Evolutionary conservation across 306 rosid genomes (phyloP), one percentile per base, ranked within the genome.

Genomic region (Crotalaria pallida): DNA sequence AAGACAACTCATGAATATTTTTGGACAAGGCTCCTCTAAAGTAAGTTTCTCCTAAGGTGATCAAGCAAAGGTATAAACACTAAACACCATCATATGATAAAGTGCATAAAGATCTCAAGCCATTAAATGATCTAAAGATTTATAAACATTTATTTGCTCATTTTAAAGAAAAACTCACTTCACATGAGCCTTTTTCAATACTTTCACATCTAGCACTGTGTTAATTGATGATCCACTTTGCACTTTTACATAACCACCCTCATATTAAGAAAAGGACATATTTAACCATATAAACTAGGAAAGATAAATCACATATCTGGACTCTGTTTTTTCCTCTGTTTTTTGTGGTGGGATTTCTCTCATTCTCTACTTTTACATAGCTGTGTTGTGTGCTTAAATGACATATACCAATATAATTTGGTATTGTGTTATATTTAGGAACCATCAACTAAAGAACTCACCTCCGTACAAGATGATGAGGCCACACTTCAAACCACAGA

Each of bases 381-480:
- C 27, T 65, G 29, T 74, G 24, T 50, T 7, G 2, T 22, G 27
- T 17, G 16, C 24, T 53, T 9, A 22, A 24, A 75, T 23, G 33
- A 75, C 27, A 29, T 33, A 66, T 45, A 44, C 41, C 18, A 24
- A 22, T 45, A 9, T 62, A 36, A 8, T 10, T 34, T 27, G 40
- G 55, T 77, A 33, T n/a, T 57, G 55, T 76, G 6, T 47, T 29
- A 44, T 67, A 64, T 48, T 43, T 64, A 92, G 96, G 88, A 81
- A 80, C 26, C 69, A 65, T 81, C 85, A 77, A 79, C 58, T 15
- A 77, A 80, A 74, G 88, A 82, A 72, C 27, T 80, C 67, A 78
- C 60, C 61, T 58, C 81, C 10, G 79, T 22, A 33, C 81, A 27
- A 72, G 83, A 58, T 29, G 84, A 79, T 10, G 65, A 33, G 55